These are phyloP conservation scores for Lasiosphaeria miniovina DNA, from an alignment of 495 filamentous ascomycete species.

Conservation along the genomic window DNA sequence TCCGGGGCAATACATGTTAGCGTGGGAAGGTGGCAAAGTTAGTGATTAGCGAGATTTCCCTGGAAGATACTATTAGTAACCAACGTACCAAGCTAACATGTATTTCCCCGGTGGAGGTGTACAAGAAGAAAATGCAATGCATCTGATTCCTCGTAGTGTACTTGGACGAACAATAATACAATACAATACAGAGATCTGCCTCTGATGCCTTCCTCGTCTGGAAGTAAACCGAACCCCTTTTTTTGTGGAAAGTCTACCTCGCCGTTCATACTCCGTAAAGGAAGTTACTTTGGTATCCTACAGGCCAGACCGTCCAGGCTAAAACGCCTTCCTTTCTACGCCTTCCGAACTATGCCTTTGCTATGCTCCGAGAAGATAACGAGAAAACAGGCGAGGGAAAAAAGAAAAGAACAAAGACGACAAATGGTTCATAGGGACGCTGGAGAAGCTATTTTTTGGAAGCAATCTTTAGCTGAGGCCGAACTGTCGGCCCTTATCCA, in stretches of 20 bases:
- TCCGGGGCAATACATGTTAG: too few species aligned
- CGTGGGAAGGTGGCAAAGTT: too few species aligned
- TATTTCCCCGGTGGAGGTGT: too few species aligned
- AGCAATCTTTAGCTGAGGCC: slow-evolving; percentile 19
- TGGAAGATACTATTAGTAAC: too few species aligned
- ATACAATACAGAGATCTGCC: too few species aligned
- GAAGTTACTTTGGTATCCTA: not conserved
- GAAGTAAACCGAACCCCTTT: not conserved
- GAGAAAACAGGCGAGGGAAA: not conserved
- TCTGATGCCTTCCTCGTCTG: too few species aligned
- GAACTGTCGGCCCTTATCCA: slow-evolving; percentile 31
- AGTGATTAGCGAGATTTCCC: too few species aligned
- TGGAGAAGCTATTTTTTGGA: not conserved
- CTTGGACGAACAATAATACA: too few species aligned
- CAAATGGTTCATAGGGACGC: not conserved
- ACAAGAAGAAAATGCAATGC: too few species aligned
- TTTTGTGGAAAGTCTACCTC: not conserved
- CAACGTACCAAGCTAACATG: too few species aligned
- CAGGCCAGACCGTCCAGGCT: not conserved
- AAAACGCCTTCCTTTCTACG: not conserved
- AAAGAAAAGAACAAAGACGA: not conserved
- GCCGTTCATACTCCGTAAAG: not conserved
- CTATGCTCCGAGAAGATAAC: not conserved
- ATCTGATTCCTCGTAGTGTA: too few species aligned
- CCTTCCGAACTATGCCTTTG: not conserved